Conservation (phyloP, 2,329 filamentous ascomycete genomes). For the Diaporthe humulicola region DNA sequence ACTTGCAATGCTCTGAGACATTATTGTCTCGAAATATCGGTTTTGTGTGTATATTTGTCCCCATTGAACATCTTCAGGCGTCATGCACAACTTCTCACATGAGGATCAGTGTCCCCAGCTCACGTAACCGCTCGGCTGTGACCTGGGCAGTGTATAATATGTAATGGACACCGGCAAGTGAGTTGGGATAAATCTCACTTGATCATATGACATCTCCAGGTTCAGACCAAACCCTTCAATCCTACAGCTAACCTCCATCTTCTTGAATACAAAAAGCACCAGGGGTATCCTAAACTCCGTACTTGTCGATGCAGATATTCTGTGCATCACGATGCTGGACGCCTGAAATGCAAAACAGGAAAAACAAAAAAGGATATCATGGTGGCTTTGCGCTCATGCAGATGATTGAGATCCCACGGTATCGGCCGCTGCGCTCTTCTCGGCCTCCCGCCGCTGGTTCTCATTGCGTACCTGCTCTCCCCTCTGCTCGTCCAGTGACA, state of each 20-base stretch:
- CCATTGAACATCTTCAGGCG: too few species aligned
- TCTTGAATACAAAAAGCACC: background rate
- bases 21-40: too few species aligned
- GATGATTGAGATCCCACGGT: conserved; percentile 20
- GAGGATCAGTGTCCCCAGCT: background rate
- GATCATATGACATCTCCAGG: background rate
- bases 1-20: too few species aligned
- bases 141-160: background rate
- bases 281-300: conserved; percentile 1
- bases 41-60: too few species aligned
- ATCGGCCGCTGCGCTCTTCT: background rate
- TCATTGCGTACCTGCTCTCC: conserved; percentile 45
- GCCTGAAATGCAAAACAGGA: background rate
- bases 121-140: background rate
- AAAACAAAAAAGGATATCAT: too few species aligned
- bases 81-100: too few species aligned
- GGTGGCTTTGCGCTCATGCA: background rate
- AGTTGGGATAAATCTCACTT: background rate
- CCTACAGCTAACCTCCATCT: background rate
- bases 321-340: background rate
- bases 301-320: background rate
- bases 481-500: conserved; percentile 46
- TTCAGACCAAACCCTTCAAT: background rate
- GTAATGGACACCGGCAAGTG: too few species aligned
- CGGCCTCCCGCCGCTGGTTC: conserved; percentile 43